Percentiles rank a stretch among this genome's conserved stretches.
phyloP scores from a whole-genome alignment of 805 yeast genomes.

The Cyberlindnera samutprakarnensis region DNA sequence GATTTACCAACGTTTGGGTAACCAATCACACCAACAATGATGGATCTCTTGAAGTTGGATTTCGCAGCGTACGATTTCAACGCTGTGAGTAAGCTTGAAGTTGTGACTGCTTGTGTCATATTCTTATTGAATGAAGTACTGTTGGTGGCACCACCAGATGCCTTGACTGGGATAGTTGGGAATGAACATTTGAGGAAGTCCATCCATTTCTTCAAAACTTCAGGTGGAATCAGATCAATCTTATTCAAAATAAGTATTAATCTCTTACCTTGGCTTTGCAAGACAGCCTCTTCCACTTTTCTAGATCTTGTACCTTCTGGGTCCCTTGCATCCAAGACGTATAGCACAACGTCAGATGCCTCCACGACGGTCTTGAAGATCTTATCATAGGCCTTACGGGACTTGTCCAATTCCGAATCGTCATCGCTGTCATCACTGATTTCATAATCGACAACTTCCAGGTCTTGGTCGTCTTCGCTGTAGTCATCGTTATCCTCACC shows the following conservation, averaged over 20 bases:
- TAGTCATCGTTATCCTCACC: constrained; percentile 41
- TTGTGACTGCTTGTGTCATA: constrained; percentile 62
- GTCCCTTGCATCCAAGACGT: constrained; percentile 96
- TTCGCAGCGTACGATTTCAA: constrained; percentile 80
- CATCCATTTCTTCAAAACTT: constrained; percentile 79
- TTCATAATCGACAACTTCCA: constrained; percentile 45
- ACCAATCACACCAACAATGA: constrained; percentile 92
- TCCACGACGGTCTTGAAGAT: constrained; percentile 91
- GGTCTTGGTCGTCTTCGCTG: constrained; percentile 36
- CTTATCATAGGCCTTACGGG: constrained; percentile 89
- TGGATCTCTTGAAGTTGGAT: constrained; percentile 79
- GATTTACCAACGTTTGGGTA: constrained; percentile 98
- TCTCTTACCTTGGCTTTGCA: constrained; percentile 74
- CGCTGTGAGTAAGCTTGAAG: constrained; percentile 67
- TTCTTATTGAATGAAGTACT: constrained; percentile 65
- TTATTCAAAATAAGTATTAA: constrained; percentile 83
- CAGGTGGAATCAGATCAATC: constrained; percentile 86
- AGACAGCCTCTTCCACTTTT: constrained; percentile 83
- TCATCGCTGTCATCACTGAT: constrained; percentile 39
- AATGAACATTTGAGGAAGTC: constrained; percentile 69
- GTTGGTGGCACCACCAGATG: constrained; percentile 68
- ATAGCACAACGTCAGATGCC: constrained; percentile 81
- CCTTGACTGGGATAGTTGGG: constrained; percentile 88
- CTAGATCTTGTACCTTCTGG: constrained; percentile 92
- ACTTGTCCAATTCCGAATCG: constrained; percentile 51